Evolutionary conservation across 1,284 basidiomycete genomes (phyloP).

Genomic region (Pseudozyma thailandica): DNA sequence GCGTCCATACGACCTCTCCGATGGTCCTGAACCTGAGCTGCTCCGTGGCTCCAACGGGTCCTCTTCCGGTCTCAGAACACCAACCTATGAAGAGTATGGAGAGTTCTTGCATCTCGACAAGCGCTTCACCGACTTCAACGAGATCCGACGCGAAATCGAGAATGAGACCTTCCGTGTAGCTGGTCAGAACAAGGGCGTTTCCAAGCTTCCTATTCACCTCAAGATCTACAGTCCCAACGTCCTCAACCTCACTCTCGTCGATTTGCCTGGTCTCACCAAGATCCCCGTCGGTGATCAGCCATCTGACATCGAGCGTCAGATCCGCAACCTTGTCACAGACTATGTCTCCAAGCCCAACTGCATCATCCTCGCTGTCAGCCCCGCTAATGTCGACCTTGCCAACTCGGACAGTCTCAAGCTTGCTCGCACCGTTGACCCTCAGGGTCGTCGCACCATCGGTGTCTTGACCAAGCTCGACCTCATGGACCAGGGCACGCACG

Average conservation of each 20-base stretch:
- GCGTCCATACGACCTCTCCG: slow-evolving; percentile 31
- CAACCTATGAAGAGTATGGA: slow-evolving; percentile 79
- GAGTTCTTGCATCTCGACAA: slow-evolving; percentile 97
- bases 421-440: slow-evolving; percentile 91
- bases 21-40: slow-evolving; percentile 28
- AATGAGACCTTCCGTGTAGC: slow-evolving; percentile 97
- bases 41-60: slow-evolving; percentile 24
- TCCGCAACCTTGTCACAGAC: slow-evolving; percentile 89
- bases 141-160: slow-evolving; percentile 95
- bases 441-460: slow-evolving; percentile 93
- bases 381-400: slow-evolving; percentile 96
- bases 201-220: slow-evolving; percentile 91
- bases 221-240: slow-evolving; percentile 96
- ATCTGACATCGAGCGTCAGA: slow-evolving; percentile 94
- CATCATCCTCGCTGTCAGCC: slow-evolving; percentile 94
- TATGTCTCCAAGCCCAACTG: slow-evolving; percentile 97
- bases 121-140: slow-evolving; percentile 91
- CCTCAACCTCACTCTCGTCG: slow-evolving; percentile 92
- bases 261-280: slow-evolving; percentile 94
- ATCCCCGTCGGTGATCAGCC: slow-evolving; percentile 73
- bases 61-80: slow-evolving; percentile 19
- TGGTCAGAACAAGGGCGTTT: slow-evolving; percentile 98
- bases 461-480: slow-evolving; percentile 96
- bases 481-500: slow-evolving; percentile 98
- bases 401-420: slow-evolving; percentile 98